Evolutionary conservation across 2,329 filamentous ascomycete genomes (phyloP), one percentile per base, ranked within the genome.

Genomic region (Penicillium sp.): DNA sequence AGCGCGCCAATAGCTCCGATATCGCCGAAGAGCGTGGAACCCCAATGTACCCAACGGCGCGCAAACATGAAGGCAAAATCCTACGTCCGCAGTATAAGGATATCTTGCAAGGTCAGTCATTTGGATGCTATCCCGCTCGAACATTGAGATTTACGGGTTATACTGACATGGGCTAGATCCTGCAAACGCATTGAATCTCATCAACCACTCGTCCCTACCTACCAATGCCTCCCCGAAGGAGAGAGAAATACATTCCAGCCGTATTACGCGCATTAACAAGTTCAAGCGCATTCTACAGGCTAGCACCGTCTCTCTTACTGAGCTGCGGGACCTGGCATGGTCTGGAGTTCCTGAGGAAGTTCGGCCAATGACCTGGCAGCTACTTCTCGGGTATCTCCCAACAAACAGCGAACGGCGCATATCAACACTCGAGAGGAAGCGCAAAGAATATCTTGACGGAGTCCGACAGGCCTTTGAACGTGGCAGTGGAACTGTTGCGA

Each of bases 291-390:
- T 99, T 56, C 83, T 99, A 7, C 95, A 99, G 79, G 88, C 94
- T 24, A 97, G 92, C 44, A 93, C 91, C 1, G 95, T 99, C 70
- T 89, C 92, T 1, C 80, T 98, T 2, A 83, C 90, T 19, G 94
- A 98, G 57, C 84, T 99, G 26, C 87, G 95, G 65, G 85, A 92
- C 61, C 84, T 93, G 35, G 93, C 95, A 33, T 99, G 96, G 95
- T 95, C 93, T 56, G 95, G 95, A 13, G 86, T 98, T 38, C 96
- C 95, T 0, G 90, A 92, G 70, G 96, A 99, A 80, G 93, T 99
- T 19, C 91, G 96, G 59, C 92, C 95, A 55, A 97, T 99, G 90
- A 95, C 94, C n/a, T 99, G 95, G 95, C 93, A 98, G 78, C 84
- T 99, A 26, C 84, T 99, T 22, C 86, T 99, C 26, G 95, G 94